Evolutionary conservation across 1,139 yeast genomes (phyloP), one percentile per base, ranked within the genome.

Genomic region (Magnusiomyces suaveolens): DNA sequence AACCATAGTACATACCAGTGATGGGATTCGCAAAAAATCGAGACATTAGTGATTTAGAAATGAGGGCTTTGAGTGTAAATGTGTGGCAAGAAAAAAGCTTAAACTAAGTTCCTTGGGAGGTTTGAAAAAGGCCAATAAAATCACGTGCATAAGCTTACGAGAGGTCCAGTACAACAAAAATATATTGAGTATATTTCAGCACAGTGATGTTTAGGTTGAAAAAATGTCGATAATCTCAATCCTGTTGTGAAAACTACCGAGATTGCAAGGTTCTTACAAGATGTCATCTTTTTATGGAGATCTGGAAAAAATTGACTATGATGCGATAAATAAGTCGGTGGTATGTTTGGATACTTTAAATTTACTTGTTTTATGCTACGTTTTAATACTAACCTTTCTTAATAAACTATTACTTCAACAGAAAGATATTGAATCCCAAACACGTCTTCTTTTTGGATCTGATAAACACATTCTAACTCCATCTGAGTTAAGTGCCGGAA

Each of bases 1-100:
- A 29, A 29, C 12, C 6, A 8, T 6, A 6, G 43, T 38, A 49
- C 59, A 20, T 49, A 56, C 59, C 57, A 4, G 59, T 55, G 46
- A 56, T 55, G 25, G 59, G 59, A 41, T 56, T 56, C 39, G 47
- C 51, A 16, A 56, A 48, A 2, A 56, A 33, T 48, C 54, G 36
- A 12, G 59, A 55, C 59, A 56, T 56, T 48, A 49, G n/a, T 38
- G 4, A 8, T 38, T 29, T 29, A 29, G 6, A 12, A 29, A 29
- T 29, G 36, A 29, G 12, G 6, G 36, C 12, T 12, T 6, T 8
- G 12, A 8, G 12, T 29, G 36, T 6, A 8, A 29, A 29, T 12
- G 36, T 8, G 36, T 29, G 36, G 12, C 6, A 12, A 29, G 12
- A 8, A 29, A 29, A 8, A 29, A 29, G 36, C 6, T 29, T 29